A percentile compares a stretch with the other conserved stretches of the same genome.
These are phyloP conservation scores for Mimosa bimucronata DNA, from an alignment of 306 rosid species.

Conservation along the genomic window DNA sequence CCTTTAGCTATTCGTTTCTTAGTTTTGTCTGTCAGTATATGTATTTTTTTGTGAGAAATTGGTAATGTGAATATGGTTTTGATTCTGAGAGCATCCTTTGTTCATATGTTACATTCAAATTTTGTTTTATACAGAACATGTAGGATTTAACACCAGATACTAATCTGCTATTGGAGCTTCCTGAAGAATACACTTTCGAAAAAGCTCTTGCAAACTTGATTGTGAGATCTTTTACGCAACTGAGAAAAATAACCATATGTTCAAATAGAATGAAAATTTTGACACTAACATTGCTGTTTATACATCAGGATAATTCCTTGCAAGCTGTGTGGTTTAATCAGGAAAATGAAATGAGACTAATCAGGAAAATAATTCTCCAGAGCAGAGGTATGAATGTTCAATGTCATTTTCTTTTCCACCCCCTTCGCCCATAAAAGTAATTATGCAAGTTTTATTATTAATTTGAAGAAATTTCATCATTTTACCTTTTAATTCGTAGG, in stretches of 20 bases:
- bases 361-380: too few relatives aligned
- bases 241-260: neutral
- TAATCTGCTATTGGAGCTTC: constrained; percentile 56
- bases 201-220: constrained; percentile 72
- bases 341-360: constrained; percentile 33
- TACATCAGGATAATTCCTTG: constrained; percentile 69
- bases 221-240: constrained; percentile 44
- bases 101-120: neutral
- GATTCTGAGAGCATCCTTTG: too few relatives aligned
- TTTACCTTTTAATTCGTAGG: too few relatives aligned
- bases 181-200: constrained; percentile 60
- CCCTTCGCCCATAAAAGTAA: too few relatives aligned
- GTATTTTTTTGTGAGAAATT: neutral
- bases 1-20: neutral
- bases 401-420: neutral
- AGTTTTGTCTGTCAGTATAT: neutral
- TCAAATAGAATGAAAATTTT: neutral
- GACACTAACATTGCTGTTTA: constrained; percentile 17
- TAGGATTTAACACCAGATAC: constrained; percentile 76
- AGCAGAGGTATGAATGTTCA: constrained; percentile 40
- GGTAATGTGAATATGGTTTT: neutral
- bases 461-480: too few relatives aligned
- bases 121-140: constrained; percentile 55
- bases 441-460: too few relatives aligned
- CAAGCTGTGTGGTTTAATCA: constrained; percentile 69